Evolutionary conservation across 495 filamentous ascomycete species (phyloP), one percentile per base, ranked within the genome.

Genomic region (Xylaria telfairii): DNA sequence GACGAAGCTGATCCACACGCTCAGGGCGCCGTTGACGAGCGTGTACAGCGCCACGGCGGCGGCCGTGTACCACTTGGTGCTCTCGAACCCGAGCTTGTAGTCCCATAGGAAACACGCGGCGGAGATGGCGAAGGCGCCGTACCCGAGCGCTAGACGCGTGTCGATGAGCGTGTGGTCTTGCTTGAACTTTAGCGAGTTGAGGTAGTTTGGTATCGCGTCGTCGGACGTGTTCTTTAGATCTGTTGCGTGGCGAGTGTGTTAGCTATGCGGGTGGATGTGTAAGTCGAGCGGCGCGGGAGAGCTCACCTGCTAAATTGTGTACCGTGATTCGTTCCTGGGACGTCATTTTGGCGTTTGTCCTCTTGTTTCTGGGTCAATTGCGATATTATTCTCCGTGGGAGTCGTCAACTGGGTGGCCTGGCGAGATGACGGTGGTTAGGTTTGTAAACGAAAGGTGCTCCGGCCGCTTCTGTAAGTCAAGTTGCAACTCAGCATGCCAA

Each of bases 191-290:
- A 98, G 90, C 24, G 87, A 91, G 80, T 89, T 93, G 61, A 98
- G 90, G 82, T 98, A 98, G 81, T 94, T 92, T n/a, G 91, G 87
- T 59, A 99, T 89, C 67, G 94, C 93, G 77, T 99, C 96, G 85
- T 99, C 96, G 76, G 91, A 92, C 24, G 94, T 96, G 79, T 96
- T 97, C 82, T 98, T 98, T 68, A 99, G 91, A 79, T 97, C 96
- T 97, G 76, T n/a, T 8, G 44, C 34, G 47, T 53, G 68, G 60
- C n/a, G n/a, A 44, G 39, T 56, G 13, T 65, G 72, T 76, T 71
- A 73, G 74, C 61, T 67, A 70, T 61, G 24, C 19, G 34, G 26
- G 9, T 41, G 59, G 47, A 17, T 39, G 70, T 68, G 34, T 54
- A 42, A 61, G 41, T 39, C 12, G 54, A 32, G 17, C 49, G 46